phyloP scores from a whole-genome alignment of 345 rosid species.

The Lumnitzera littorea region DNA sequence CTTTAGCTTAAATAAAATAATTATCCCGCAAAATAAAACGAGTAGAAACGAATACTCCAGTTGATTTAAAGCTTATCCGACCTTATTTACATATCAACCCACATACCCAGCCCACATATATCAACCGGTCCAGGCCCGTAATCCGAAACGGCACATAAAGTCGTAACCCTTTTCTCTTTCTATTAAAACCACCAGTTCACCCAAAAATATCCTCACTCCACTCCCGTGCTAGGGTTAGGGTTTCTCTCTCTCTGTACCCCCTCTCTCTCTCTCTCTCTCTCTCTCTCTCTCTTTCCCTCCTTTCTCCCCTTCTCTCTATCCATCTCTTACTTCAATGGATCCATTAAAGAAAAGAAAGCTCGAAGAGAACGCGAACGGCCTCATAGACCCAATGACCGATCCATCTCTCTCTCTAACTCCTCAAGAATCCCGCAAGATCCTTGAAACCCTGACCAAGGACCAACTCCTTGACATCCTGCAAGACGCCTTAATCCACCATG shows the following conservation, averaged over 20 bases:
- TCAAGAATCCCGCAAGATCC: constrained; percentile 47
- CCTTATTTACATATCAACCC: too few relatives aligned
- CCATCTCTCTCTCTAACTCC: constrained; percentile 21
- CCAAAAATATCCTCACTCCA: too few relatives aligned
- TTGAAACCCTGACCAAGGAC: constrained; percentile 51
- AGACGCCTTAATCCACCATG: constrained; percentile 37
- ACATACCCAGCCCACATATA: too few relatives aligned
- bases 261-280: neutral
- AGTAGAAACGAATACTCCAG: too few relatives aligned
- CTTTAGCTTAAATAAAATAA: too few relatives aligned
- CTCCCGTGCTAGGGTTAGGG: too few relatives aligned
- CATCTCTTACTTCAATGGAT: constrained; percentile 24
- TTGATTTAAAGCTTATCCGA: too few relatives aligned
- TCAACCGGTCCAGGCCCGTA: too few relatives aligned
- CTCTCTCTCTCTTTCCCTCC: neutral
- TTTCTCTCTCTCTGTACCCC: neutral
- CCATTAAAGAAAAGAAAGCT: constrained; percentile 48
- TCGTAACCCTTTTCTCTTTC: too few relatives aligned
- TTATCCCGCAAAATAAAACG: too few relatives aligned
- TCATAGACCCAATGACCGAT: constrained; percentile 5
- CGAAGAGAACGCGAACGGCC: constrained; percentile 41
- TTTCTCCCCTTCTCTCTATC: neutral
- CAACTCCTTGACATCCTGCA: constrained; percentile 61
- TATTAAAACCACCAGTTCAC: too few relatives aligned
- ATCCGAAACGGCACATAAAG: too few relatives aligned